Evolutionary conservation across 2,329 filamentous ascomycete species (phyloP), one percentile per base, ranked within the genome.

Genomic region (Colletotrichum brevisporum): DNA sequence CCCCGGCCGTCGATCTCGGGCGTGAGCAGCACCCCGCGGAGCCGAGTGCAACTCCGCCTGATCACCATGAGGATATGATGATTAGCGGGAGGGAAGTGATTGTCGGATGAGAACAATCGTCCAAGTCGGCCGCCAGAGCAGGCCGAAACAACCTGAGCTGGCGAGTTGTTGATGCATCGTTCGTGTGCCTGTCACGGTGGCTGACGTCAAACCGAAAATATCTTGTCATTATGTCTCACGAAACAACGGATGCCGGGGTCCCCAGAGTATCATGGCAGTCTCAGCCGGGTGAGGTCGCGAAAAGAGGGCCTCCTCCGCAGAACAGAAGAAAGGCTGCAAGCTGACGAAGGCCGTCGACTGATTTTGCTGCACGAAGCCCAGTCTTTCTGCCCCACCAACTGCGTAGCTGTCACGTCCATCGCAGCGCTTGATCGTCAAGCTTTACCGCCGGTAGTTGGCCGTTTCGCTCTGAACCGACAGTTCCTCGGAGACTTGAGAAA

Each of bases 271-370:
- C 53, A 63, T 67, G 6, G 39, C 16, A 24, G 59, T 53, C 48
- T 51, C 64, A 63, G 36, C 16, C 21, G 10, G 47, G 43, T 16
- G 47, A 50, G 53, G 47, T 26, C 53, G 64, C 21, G n/a, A 21
- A 26, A 26, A 48, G 15, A 59, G 52, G 36, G 48, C 16, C 47
- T 45, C 24, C 21, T 48, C 53, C 31, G 10, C 31, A 12, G 31
- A 36, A 36, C 31, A 24, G 21, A 24, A 45, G 43, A 39, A 41
- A 10, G 10, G 48, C 65, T 68, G 65, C 60, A 54, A 56, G 60
- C 60, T 55, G 48, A 65, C 54, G 65, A 59, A 15, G 45, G n/a
- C n/a, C 45, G 43, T 65, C 50, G 61, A 39, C 54, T 55, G 31
- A 58, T 51, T 48, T 12, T 43, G 18, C 54, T 65, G 66, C 54